Conservation (phyloP, 1,139 yeast species). For the Taphrina pruni region DNA sequence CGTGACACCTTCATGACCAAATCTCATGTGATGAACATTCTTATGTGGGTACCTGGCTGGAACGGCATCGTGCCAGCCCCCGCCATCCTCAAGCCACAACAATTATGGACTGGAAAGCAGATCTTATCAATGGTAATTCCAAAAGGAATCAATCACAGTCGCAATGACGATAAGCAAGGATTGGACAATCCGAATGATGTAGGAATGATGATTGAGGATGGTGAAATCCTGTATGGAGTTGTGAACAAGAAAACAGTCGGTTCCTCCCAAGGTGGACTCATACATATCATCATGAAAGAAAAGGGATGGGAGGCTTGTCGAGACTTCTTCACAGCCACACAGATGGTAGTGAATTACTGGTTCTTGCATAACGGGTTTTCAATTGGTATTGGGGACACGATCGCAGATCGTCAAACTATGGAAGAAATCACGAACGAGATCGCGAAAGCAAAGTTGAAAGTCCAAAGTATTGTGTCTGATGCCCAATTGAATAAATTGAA, state of each 20-base stretch:
- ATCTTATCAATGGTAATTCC: constrained; percentile 92
- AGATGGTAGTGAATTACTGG: constrained; percentile 96
- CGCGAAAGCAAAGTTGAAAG: constrained; percentile 88
- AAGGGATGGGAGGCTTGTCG: constrained; percentile 93
- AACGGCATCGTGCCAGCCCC: constrained; percentile 99
- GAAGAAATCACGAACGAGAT: constrained; percentile 89
- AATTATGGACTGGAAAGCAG: constrained; percentile 98
- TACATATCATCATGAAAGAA: constrained; percentile 96
- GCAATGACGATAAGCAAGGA: constrained; percentile 91
- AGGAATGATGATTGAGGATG: constrained; percentile 91
- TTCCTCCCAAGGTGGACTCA: constrained; percentile 96
- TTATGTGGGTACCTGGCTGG: constrained; percentile 99
- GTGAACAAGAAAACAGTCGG: constrained; percentile 98
- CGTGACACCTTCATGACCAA: constrained; percentile 87
- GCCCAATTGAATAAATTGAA: constrained; percentile 88
- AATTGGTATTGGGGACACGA: constrained; percentile 99
- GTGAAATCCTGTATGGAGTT: constrained; percentile 94
- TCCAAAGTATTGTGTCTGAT: constrained; percentile 86
- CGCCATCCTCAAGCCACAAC: constrained; percentile 90
- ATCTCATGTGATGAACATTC: constrained; percentile 93
- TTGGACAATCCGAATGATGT: constrained; percentile 81
- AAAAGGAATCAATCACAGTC: constrained; percentile 88
- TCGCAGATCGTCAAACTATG: constrained; percentile 98
- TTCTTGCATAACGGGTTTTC: constrained; percentile 94
- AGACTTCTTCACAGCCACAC: constrained; percentile 86